Conservation (phyloP, 2,329 filamentous ascomycete genomes). For the Cladosporium halotolerans region DNA sequence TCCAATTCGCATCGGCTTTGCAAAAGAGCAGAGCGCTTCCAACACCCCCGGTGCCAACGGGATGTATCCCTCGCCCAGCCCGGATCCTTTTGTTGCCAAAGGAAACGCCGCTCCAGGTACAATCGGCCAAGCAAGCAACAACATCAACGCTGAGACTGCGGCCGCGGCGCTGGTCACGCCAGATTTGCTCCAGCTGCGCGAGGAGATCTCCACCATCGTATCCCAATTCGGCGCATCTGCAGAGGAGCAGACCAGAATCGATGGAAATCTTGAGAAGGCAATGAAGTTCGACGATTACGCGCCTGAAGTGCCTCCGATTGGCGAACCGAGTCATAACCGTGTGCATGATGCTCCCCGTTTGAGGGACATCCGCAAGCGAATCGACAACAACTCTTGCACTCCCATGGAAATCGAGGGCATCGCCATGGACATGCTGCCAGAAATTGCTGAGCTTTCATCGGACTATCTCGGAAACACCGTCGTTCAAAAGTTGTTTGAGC, state of each 20-base stretch:
- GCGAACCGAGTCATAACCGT: conserved; percentile 80
- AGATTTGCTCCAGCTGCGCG: conserved; percentile 68
- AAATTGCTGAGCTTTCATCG: conserved; percentile 88
- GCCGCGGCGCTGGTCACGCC: conserved; percentile 60
- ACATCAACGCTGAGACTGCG: conserved; percentile 40
- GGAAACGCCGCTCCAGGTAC: conserved; percentile 33
- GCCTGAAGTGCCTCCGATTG: conserved; percentile 81
- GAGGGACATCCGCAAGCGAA: conserved; percentile 91
- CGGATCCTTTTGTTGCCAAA: conserved; percentile 62
- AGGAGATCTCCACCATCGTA: conserved; percentile 79
- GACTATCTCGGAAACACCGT: conserved; percentile 98
- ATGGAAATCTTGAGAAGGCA: conserved; percentile 65
- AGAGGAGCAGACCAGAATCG: conserved; percentile 69
- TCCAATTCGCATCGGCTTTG: conserved; percentile 91
- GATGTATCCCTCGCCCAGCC: conserved; percentile 82
- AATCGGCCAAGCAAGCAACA: conserved; percentile 22
- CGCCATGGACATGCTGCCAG: conserved; percentile 87
- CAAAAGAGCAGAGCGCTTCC: conserved; percentile 86
- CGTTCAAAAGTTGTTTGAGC: conserved; percentile 98
- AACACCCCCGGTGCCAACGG: conserved; percentile 84
- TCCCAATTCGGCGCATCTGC: conserved; percentile 79
- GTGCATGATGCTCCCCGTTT: conserved; percentile 91
- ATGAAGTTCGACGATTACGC: conserved; percentile 67
- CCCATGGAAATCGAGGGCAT: conserved; percentile 86
- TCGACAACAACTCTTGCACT: conserved; percentile 87